A percentile compares a stretch with the other conserved stretches of the same genome.
Evolutionary conservation across 139 green algal species (phyloP).

Genomic region (Coccomyxa sp.): DNA sequence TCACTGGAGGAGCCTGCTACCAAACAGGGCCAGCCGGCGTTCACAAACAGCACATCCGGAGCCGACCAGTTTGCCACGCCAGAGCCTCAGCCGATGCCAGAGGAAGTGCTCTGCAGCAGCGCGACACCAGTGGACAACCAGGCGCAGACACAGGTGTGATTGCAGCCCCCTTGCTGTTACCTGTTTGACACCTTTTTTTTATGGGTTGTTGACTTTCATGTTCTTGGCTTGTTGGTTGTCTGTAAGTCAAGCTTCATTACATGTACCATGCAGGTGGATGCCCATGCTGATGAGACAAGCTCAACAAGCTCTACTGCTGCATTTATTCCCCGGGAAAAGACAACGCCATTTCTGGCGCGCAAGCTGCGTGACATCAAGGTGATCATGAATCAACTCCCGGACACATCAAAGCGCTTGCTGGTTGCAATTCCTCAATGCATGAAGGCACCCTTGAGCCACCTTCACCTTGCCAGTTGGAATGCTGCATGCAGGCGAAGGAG

Average conservation of each 20-base stretch:
- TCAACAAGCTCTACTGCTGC: neutral
- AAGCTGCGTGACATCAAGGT: conserved; percentile 17
- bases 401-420: no score
- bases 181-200: no score
- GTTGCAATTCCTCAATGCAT: no score
- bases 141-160: neutral
- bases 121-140: neutral
- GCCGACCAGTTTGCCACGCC: no score
- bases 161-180: no score
- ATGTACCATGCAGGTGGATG: neutral
- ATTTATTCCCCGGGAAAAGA: conserved; percentile 5
- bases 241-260: neutral
- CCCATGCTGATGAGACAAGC: neutral
- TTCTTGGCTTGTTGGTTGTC: no score
- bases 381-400: neutral
- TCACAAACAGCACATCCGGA: neutral
- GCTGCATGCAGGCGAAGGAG: conserved; percentile 13
- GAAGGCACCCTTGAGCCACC: no score
- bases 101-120: neutral
- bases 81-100: neutral
- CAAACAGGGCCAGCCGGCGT: no score
- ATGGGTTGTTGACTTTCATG: no score
- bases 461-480: neutral
- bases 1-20: neutral
- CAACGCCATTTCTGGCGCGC: conserved; percentile 10